Evolutionary conservation across 371 early-diverging fungal species (phyloP), one percentile per base, ranked within the genome.

Genomic region (Basidiobolus meristosporus): DNA sequence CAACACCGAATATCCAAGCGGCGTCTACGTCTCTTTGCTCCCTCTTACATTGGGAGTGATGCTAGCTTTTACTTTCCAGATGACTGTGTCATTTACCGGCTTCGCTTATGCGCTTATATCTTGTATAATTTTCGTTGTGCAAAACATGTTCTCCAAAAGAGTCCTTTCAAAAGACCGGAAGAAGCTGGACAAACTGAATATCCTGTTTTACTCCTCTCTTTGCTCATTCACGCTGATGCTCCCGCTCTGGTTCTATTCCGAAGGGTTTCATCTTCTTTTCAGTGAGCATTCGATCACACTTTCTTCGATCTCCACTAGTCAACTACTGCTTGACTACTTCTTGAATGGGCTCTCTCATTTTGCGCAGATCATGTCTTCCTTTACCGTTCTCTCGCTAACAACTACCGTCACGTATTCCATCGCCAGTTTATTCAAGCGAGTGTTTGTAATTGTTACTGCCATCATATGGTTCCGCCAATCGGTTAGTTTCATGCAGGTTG

Each of bases 371-470:
- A 63, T 81, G 46, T 65, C 86, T 46, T 81, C 89, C 1, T 82
- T 89, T 50, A 73, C 73, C 20, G 67, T 90, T 9, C 57, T 89
- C 29, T 59, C 71, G 2, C 53, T 77, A 36, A 78, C 84, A 5
- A 76, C 79, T 1, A 82, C 90, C 0, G 83, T 91, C 26, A 84
- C 89, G 0, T 91, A 86, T 53, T 80, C 82, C 7, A 82, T 91
- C 43, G 76, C 82, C 5, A 77, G 80, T 9, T 62, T 91, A 41
- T 57, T 86, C 43, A 91, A 91, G 59, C 72, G 92, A 22, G 82
- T 91, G 32, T 70, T 85, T 45, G 89, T 91, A 26, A 89, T 91
- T 52, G 72, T 72, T 23, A 77, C 81, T 38, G 68, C 73, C 41
- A 82, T 91, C 31, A 29, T 86, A 4, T 91, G 81, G 68, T 86